Evolutionary conservation across 139 green algal species (phyloP).

Genomic region (Coelastrella sp.): DNA sequence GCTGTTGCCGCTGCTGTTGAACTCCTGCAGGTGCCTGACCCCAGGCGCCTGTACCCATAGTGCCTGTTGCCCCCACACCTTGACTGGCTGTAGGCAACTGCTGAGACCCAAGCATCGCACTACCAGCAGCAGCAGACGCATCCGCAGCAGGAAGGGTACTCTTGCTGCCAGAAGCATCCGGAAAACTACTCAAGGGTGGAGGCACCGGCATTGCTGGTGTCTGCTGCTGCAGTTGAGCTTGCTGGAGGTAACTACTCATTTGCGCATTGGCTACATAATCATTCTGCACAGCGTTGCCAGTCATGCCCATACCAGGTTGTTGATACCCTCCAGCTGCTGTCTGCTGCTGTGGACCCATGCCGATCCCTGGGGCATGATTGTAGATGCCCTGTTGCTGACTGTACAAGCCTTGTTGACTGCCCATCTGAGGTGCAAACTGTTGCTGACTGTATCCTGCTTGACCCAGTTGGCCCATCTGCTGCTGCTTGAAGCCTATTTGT

Average conservation of each 20-base stretch:
- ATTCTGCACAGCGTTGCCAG: too few species aligned
- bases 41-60: background rate
- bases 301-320: background rate
- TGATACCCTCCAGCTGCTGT: background rate
- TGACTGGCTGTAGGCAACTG: background rate
- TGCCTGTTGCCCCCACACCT: background rate
- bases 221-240: conserved; percentile 6
- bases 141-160: background rate
- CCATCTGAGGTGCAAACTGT: background rate
- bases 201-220: too few species aligned
- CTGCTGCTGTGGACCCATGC: background rate
- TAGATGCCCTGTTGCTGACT: background rate
- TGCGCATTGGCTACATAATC: too few species aligned
- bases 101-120: background rate
- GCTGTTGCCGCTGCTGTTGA: background rate
- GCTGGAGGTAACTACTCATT: too few species aligned
- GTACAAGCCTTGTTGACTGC: background rate
- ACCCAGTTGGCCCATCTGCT: conserved; percentile 9
- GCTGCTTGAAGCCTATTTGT: background rate
- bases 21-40: background rate
- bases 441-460: too few species aligned
- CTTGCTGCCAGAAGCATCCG: too few species aligned
- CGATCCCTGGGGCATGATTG: background rate
- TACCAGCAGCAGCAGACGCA: conserved; percentile 1
- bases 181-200: too few species aligned